Evolutionary conservation across 1,284 basidiomycete species (phyloP).

Genomic region (Naganishia albida): DNA sequence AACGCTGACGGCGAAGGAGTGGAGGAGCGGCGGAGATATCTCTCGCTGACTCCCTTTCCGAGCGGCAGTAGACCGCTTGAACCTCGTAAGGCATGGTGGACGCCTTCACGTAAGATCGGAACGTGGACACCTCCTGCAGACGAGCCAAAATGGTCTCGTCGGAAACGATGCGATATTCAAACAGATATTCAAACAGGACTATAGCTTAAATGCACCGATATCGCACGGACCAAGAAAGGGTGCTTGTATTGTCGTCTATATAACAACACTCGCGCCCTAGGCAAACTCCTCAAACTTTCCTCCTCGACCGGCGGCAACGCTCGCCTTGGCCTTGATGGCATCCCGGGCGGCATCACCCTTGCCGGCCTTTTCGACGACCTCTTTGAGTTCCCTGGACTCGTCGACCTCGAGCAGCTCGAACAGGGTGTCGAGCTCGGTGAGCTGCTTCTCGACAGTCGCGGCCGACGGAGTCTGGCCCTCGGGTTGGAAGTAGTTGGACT

Average conservation of each 20-base stretch:
- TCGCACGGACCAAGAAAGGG: too few species aligned
- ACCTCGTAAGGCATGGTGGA: too few species aligned
- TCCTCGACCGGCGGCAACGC: slow-evolving; percentile 40
- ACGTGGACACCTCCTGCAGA: too few species aligned
- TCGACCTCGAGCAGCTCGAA: slow-evolving; percentile 59
- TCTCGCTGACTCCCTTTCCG: too few species aligned
- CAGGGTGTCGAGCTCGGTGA: slow-evolving; percentile 60
- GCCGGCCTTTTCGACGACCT: slow-evolving; percentile 57
- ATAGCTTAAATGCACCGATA: too few species aligned
- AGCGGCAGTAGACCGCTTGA: too few species aligned
- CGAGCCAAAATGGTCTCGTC: too few species aligned
- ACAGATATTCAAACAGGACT: too few species aligned
- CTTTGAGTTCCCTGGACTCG: slow-evolving; percentile 58
- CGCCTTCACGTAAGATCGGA: too few species aligned
- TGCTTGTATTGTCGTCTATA: background rate
- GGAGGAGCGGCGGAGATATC: too few species aligned
- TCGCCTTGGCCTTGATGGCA: slow-evolving; percentile 41
- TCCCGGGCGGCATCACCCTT: slow-evolving; percentile 54
- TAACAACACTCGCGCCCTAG: slow-evolving; percentile 35
- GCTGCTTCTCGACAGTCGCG: slow-evolving; percentile 59
- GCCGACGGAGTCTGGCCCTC: slow-evolving; percentile 56
- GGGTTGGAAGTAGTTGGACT: slow-evolving; percentile 62
- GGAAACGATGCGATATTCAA: too few species aligned
- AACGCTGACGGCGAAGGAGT: too few species aligned
- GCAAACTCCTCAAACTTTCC: slow-evolving; percentile 58